phyloP scores from a whole-genome alignment of 257 asterid genomes.

The Solanum ahanhuiri region DNA sequence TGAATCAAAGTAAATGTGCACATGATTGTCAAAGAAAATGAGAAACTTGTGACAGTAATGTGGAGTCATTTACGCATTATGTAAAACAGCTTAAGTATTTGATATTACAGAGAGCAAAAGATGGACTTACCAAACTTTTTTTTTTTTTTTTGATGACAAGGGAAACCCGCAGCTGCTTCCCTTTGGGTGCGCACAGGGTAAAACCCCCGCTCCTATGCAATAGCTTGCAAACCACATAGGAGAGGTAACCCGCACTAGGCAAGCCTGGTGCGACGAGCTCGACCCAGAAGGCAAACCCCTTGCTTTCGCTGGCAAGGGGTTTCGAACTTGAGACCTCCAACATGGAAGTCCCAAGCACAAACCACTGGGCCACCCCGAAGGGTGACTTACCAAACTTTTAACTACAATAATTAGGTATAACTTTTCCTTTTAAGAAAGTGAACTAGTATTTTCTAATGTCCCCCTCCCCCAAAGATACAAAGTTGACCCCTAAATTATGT shows the following conservation, averaged over 20 bases:
- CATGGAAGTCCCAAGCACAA: too few relatives aligned
- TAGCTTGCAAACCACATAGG: too few relatives aligned
- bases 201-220: too few relatives aligned
- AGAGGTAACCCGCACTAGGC: too few relatives aligned
- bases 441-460: background rate
- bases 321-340: too few relatives aligned
- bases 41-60: background rate
- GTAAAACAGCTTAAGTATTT: background rate
- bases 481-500: background rate
- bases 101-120: background rate
- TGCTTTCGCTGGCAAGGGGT: too few relatives aligned
- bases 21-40: background rate
- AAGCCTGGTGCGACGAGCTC: too few relatives aligned
- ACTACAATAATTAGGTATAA: background rate
- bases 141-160: too few relatives aligned
- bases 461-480: background rate
- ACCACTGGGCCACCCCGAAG: too few relatives aligned
- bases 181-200: too few relatives aligned
- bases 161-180: too few relatives aligned
- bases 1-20: background rate
- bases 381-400: background rate
- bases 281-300: too few relatives aligned
- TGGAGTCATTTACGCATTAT: background rate
- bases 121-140: background rate
- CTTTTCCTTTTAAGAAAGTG: background rate